Evolutionary conservation across 108 stramenopile genomes (phyloP).

Genomic region (Schizochytrium sp.): DNA sequence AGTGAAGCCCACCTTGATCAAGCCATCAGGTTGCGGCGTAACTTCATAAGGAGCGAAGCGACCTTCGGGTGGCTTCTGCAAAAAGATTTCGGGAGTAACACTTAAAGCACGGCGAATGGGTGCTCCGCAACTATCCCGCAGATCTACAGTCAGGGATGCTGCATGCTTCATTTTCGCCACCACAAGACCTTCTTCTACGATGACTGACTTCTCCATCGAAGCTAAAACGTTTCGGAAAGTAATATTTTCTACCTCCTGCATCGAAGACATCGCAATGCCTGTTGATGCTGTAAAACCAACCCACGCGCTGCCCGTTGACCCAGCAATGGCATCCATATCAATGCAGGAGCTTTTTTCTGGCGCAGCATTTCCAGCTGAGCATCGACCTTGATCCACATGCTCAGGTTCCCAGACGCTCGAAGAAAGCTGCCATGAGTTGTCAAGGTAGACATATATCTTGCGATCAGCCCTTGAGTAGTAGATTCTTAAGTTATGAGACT

Average conservation of each 20-base stretch:
- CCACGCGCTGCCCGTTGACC: neutral
- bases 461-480: constrained; percentile 29
- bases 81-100: neutral
- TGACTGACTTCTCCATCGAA: neutral
- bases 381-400: neutral
- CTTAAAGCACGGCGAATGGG: constrained; percentile 12
- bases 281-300: constrained; percentile 57
- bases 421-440: neutral
- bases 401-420: constrained; percentile 41
- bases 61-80: neutral
- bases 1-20: neutral
- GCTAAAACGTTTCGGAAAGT: neutral
- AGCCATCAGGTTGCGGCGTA: neutral
- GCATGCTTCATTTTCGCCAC: neutral
- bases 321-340: constrained; percentile 12
- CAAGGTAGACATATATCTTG: constrained; percentile 42
- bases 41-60: neutral
- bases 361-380: neutral
- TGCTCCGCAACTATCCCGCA: constrained; percentile 40
- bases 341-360: constrained; percentile 43
- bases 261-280: neutral
- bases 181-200: neutral
- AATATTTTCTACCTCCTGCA: neutral
- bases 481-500: neutral
- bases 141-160: neutral